Conservation (phyloP, 176 grass and related monocot genomes). For the Hordeum vulgare region DNA sequence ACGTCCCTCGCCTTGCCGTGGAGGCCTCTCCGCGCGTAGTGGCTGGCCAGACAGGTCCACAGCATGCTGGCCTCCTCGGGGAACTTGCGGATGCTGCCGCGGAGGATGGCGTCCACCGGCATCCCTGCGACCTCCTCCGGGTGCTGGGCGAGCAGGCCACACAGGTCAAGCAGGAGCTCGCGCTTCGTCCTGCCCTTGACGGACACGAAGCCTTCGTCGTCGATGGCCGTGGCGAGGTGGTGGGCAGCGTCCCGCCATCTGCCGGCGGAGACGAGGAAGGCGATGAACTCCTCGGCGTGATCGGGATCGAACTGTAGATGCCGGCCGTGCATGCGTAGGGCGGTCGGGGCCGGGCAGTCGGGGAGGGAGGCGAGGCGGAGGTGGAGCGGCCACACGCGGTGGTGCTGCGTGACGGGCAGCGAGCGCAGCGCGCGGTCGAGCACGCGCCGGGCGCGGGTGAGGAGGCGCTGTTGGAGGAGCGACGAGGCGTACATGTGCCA, state of each 20-base stretch:
- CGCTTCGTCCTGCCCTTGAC: constrained; percentile 56
- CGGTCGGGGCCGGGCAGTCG: constrained; percentile 43
- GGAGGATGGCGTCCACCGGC: constrained; percentile 69
- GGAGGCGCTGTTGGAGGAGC: constrained; percentile 46
- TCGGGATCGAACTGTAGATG: constrained; percentile 61
- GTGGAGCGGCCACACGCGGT: constrained; percentile 49
- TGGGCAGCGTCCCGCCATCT: constrained; percentile 60
- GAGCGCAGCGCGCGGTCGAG: constrained; percentile 55
- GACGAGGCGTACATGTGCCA: constrained; percentile 56
- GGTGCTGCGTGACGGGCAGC: constrained; percentile 57
- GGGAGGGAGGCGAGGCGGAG: constrained; percentile 40
- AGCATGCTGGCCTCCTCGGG: constrained; percentile 46
- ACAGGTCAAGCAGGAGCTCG: constrained; percentile 55
- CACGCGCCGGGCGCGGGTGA: constrained; percentile 42
- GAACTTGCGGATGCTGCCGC: constrained; percentile 44
- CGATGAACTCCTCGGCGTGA: constrained; percentile 49
- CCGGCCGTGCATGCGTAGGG: constrained; percentile 30
- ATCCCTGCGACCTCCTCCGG: constrained; percentile 46
- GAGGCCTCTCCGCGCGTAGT: constrained; percentile 53
- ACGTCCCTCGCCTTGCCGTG: constrained; percentile 54
- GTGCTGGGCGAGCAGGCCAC: constrained; percentile 42
- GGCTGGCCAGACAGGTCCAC: constrained; percentile 50
- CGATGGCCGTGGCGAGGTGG: constrained; percentile 41
- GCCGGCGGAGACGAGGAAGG: constrained; percentile 40
- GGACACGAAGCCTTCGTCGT: constrained; percentile 30